Evolutionary conservation across 176 grass and related monocot genomes (phyloP).

Genomic region (Triticum turgidum): DNA sequence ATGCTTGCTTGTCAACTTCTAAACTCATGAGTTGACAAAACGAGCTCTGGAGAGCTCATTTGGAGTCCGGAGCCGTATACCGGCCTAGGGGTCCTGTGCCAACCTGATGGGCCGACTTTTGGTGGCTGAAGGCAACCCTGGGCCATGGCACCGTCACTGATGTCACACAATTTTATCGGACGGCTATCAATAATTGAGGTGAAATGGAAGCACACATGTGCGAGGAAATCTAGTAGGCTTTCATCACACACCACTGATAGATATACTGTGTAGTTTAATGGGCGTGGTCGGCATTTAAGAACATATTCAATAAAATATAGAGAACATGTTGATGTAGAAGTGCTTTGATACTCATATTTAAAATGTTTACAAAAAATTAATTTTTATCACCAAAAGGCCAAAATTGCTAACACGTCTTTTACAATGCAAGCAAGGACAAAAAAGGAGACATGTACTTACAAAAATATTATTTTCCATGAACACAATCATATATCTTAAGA

Average conservation of each 20-base stretch:
- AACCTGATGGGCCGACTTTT: no score
- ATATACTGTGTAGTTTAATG: neutral
- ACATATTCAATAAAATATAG: constrained; percentile 1
- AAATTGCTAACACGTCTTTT: neutral
- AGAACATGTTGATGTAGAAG: neutral
- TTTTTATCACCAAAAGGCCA: neutral
- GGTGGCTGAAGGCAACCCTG: no score
- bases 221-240: neutral
- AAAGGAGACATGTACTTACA: neutral
- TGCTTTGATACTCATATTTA: constrained; percentile 7
- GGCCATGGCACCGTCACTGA: no score
- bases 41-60: no score
- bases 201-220: no score
- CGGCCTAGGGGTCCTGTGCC: no score
- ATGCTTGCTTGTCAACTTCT: no score
- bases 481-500: neutral
- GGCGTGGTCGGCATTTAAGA: neutral
- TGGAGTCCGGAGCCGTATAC: no score
- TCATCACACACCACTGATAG: neutral
- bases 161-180: no score
- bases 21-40: no score
- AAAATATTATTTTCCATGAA: constrained; percentile 10
- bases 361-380: neutral
- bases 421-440: neutral
- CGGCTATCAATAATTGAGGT: no score